phyloP scores from a whole-genome alignment of 495 filamentous ascomycete species.

The Hypoxylon fragiforme region DNA sequence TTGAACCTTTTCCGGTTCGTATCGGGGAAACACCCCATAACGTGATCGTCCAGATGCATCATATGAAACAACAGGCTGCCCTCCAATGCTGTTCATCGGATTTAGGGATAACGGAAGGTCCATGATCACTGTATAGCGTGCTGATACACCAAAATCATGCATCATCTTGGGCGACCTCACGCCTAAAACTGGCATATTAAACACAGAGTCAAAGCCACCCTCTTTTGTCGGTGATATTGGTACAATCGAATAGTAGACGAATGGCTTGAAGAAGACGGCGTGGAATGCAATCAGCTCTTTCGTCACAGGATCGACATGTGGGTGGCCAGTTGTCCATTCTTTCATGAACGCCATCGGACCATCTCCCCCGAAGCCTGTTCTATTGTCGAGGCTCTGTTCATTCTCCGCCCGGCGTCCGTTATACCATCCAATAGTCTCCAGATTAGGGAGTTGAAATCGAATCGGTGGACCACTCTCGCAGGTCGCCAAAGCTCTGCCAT shows the following conservation, averaged over 20 bases:
- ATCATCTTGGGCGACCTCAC: constrained; percentile 66
- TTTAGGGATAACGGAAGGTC: constrained; percentile 67
- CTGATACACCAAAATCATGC: constrained; percentile 71
- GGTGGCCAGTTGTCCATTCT: constrained; percentile 72
- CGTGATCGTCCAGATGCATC: constrained; percentile 56
- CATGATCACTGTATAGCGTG: constrained; percentile 62
- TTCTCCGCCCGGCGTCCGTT: constrained; percentile 57
- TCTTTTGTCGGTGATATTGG: constrained; percentile 27
- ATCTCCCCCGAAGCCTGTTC: constrained; percentile 50
- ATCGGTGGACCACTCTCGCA: constrained; percentile 71
- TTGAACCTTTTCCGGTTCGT: constrained; percentile 52
- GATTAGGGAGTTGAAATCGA: constrained; percentile 58
- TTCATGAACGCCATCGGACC: constrained; percentile 59
- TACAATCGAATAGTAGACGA: constrained; percentile 66
- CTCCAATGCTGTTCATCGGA: constrained; percentile 57
- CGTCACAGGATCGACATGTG: constrained; percentile 61
- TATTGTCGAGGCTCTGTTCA: constrained; percentile 33
- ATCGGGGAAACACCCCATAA: constrained; percentile 66
- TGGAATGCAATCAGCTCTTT: constrained; percentile 67
- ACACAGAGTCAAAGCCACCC: constrained; percentile 15
- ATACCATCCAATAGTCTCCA: constrained; percentile 70
- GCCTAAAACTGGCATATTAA: constrained; percentile 50
- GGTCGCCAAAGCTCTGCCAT: constrained; percentile 65
- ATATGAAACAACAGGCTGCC: constrained; percentile 58
- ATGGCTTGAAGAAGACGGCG: constrained; percentile 61